Base-by-base conservation (phyloP, 495 filamentous ascomycete species). In the Neurospora sp. region DNA sequence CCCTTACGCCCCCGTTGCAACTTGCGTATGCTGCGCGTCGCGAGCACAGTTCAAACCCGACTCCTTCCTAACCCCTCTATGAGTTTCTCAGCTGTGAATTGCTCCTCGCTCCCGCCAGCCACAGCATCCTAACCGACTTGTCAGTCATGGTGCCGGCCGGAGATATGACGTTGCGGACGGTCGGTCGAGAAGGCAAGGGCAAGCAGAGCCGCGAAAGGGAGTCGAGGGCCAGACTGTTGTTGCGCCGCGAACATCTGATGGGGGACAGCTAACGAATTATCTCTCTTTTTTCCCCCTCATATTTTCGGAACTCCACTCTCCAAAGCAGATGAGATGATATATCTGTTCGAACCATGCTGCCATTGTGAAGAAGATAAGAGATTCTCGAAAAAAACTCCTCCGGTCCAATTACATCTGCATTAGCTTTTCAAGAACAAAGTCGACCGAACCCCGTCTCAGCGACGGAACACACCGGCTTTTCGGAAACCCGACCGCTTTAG, bases 341-440 rank as follows among this genome's bases (percentile, higher is more conserved):
- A 59, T 73, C 62, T 74, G 74, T 69, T 77, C 44, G 66, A 62
- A 70, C 71, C 72, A 76, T 75, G 62, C 69, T 41, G n/a, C 20
- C 27, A 73, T 71, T n/a, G 69, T 39, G 48, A 62, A 42, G 59
- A 72, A 74, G 69, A 71, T 70, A 77, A 38, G 75, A 72, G 69
- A 75, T 74, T 72, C 69, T 72, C 70, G 71, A 75, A 71, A 74
- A 74, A 76, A 78, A 35, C 54, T 75, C 76, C 78, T 77, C 79
- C 72, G 75, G 80, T 77, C 81, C 79, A 81, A 79, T 77, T 80
- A 82, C 79, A 76, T 79, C 78, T 79, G 76, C 81, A 44, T 75
- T 74, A 75, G 75, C 77, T 81, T 76, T 84, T 84, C 78, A 81
- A 79, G 77, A 84, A 81, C 79, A 72, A 66, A 31, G 72, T 75